Percentiles rank a stretch among this genome's conserved stretches.
Conservation (phyloP, 805 yeast species). For the Candida manassasensis region DNA sequence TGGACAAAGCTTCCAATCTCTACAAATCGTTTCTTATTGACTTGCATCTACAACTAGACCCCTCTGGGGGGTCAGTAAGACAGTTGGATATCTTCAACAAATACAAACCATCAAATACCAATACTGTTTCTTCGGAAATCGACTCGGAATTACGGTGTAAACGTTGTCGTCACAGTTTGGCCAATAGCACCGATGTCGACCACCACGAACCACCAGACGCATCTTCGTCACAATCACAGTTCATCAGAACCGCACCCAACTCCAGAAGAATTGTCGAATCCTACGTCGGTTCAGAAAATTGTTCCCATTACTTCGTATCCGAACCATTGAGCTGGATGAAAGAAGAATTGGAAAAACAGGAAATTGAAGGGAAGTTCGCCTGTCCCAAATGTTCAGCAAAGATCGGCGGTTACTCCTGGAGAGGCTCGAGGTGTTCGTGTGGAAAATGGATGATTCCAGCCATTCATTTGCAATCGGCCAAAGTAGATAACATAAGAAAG, state of each 20-base stretch:
- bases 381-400: slow-evolving; percentile 85
- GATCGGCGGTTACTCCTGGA: slow-evolving; percentile 92
- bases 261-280: slow-evolving; percentile 56
- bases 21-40: slow-evolving; percentile 26
- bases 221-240: slow-evolving; percentile 60
- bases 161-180: slow-evolving; percentile 71
- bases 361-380: slow-evolving; percentile 77
- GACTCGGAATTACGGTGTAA: slow-evolving; percentile 62
- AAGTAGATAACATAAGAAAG: slow-evolving; percentile 60
- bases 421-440: slow-evolving; percentile 89
- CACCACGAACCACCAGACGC: slow-evolving; percentile 64
- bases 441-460: slow-evolving; percentile 96
- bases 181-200: slow-evolving; percentile 57
- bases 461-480: slow-evolving; percentile 71
- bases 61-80: slow-evolving; percentile 35
- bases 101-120: background rate
- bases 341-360: slow-evolving; percentile 64
- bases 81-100: slow-evolving; percentile 11
- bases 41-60: slow-evolving; percentile 29
- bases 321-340: slow-evolving; percentile 96
- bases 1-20: slow-evolving; percentile 17
- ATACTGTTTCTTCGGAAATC: slow-evolving; percentile 4
- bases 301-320: slow-evolving; percentile 74
- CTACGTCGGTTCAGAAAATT: slow-evolving; percentile 51
- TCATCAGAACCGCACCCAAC: slow-evolving; percentile 59